phyloP scores from a whole-genome alignment of 2,329 filamentous ascomycete species.

The Arthroderma sp. region DNA sequence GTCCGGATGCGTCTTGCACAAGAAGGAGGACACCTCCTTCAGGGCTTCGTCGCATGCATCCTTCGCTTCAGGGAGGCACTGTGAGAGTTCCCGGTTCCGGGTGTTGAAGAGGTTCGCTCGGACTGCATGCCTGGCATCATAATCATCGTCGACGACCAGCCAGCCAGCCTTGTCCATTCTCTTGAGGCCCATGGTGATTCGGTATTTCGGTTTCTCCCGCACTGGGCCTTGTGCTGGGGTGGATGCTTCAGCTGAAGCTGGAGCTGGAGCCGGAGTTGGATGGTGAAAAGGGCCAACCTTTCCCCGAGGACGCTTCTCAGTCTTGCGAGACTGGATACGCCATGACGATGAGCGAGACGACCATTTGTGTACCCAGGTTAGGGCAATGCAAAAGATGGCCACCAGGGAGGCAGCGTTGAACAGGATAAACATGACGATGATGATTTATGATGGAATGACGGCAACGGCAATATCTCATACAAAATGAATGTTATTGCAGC shows the following conservation, averaged over 20 bases:
- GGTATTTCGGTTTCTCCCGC: constrained; percentile 20
- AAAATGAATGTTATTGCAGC: constrained; percentile 1
- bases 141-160: constrained; percentile 39
- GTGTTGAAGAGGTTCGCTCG: constrained; percentile 32
- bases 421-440: background rate
- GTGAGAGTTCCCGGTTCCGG: constrained; percentile 33
- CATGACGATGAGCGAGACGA: background rate
- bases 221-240: background rate
- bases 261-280: background rate
- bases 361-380: background rate
- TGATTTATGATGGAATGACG: background rate
- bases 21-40: constrained; percentile 35
- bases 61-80: constrained; percentile 34
- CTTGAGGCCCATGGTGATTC: constrained; percentile 39
- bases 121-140: constrained; percentile 34
- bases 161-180: constrained; percentile 37
- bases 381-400: background rate
- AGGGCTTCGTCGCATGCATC: constrained; percentile 39
- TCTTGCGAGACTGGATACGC: background rate
- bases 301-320: background rate
- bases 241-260: background rate
- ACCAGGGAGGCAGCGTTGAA: constrained; percentile 1
- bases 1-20: constrained; percentile 34
- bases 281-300: too few relatives aligned
- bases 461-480: background rate